phyloP scores from a whole-genome alignment of 2,329 filamentous ascomycete genomes.

The Alternaria sp. region DNA sequence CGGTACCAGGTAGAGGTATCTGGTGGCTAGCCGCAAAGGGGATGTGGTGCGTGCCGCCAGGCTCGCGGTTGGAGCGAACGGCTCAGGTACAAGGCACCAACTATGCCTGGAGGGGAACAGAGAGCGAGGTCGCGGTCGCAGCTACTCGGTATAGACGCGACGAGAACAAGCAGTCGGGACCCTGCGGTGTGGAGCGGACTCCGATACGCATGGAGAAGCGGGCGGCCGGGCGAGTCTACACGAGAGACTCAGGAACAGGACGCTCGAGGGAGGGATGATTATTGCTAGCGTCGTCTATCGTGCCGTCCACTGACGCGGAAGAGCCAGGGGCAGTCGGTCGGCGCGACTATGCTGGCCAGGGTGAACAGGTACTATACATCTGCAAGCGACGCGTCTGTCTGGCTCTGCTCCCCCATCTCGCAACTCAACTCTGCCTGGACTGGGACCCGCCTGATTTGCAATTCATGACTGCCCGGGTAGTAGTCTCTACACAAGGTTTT shows the following conservation, averaged over 20 bases:
- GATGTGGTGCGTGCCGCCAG: conserved; percentile 7
- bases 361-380: not conserved
- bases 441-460: not conserved
- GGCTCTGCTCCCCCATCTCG: not conserved
- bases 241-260: conserved; percentile 1
- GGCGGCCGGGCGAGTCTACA: not conserved
- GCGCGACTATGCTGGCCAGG: conserved; percentile 6
- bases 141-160: not conserved
- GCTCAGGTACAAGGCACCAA: conserved; percentile 3
- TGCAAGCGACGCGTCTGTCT: conserved; percentile 7
- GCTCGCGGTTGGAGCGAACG: conserved; percentile 6
- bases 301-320: conserved; percentile 8
- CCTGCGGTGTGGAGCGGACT: not conserved
- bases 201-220: not conserved
- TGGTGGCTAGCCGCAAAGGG: conserved; percentile 11
- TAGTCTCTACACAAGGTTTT: not conserved
- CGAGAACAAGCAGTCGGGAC: conserved; percentile 5
- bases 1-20: conserved; percentile 6
- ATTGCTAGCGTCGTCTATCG: conserved; percentile 11
- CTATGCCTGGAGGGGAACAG: not conserved
- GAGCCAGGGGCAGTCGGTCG: conserved; percentile 2
- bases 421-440: not conserved
- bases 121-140: not conserved
- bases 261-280: conserved; percentile 2
- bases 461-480: not conserved